Base-by-base conservation (phyloP, 306 rosid genomes). In the Castanea mollissima region DNA sequence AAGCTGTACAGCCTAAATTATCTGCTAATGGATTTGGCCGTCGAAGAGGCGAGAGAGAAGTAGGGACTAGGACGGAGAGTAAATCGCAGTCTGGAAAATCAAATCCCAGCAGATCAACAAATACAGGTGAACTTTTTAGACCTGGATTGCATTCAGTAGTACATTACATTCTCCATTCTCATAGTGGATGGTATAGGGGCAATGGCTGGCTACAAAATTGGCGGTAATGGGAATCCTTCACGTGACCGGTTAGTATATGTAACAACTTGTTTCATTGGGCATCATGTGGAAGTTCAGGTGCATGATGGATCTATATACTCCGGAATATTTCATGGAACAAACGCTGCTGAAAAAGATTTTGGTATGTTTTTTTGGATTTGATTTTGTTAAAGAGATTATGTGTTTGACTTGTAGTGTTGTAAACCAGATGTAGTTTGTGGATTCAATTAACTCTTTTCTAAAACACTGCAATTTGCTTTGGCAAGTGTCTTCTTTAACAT, bases 271-370 rank as follows among this genome's bases (percentile, higher is more conserved):
- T 87, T 90, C 79, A 81, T 95, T 88, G 99, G 99, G 79, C 92
- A 92, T n/a, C 93, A 91, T 25, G 99, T 95, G 80, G 96, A 95
- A 70, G 99, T 89, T 79, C 99, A 90, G 88, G 91, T 92, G 84
- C 91, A 91, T 86, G 89, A 88, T 85, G 99, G 99, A 83, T 90
- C 92, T 80, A 75, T 87, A 70, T 95, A 91, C 89, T 86, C 93
- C 78, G 99, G 99, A 85, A 88, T 95, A 84, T 95, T 92, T 87
- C 96, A 95, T 85, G 90, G 95, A 69, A 85, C 92, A 74, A 86
- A 86, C 71, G 62, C 90, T 68, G 99, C 90, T 63, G 99, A 90
- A 54, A 88, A 85, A 82, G 99, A 95, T 77, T 91, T 90, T 87
- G 99, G 99, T 93, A 93, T 67, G 89, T 75, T 83, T 70, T 70